Conservation (phyloP, 352 stramenopile genomes). For the Peronospora destructor region DNA sequence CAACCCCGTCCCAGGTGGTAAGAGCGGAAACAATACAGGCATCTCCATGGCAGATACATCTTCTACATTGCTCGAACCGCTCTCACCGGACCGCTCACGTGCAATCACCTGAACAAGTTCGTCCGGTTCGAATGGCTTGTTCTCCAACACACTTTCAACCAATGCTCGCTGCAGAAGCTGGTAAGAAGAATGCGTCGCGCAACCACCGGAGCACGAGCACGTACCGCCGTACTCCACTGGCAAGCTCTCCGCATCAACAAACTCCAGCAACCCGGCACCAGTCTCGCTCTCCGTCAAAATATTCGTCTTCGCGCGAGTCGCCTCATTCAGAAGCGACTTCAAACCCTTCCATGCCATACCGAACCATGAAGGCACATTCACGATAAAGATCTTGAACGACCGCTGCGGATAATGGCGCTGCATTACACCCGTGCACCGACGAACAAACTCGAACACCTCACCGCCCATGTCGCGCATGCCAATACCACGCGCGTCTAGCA, state of each 20-base stretch:
- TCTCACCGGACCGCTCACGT: constrained; percentile 25
- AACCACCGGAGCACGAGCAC: constrained; percentile 58
- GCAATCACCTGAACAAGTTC: constrained; percentile 27
- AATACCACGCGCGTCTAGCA: constrained; percentile 62
- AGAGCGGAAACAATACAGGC: not conserved
- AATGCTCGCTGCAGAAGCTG: constrained; percentile 48
- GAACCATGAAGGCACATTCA: constrained; percentile 90
- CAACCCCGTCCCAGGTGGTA: constrained; percentile 10
- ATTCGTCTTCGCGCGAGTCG: constrained; percentile 82
- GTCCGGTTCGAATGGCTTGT: constrained; percentile 37
- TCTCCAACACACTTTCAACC: constrained; percentile 46
- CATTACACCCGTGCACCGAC: constrained; percentile 70
- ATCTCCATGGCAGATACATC: constrained; percentile 7
- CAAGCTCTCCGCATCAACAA: constrained; percentile 59
- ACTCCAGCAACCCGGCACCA: constrained; percentile 34
- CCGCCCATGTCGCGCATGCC: constrained; percentile 69
- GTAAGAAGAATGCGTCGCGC: constrained; percentile 58
- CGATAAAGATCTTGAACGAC: constrained; percentile 88
- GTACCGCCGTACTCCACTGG: constrained; percentile 65
- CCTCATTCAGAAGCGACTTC: constrained; percentile 79
- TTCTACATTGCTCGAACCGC: constrained; percentile 18
- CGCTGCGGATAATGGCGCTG: constrained; percentile 82
- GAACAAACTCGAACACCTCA: constrained; percentile 78
- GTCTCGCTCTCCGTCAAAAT: constrained; percentile 74
- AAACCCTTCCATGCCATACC: constrained; percentile 88